Conservation (phyloP, 225 moss, liverwort and hornwort genomes). For the Lunularia cruciata region DNA sequence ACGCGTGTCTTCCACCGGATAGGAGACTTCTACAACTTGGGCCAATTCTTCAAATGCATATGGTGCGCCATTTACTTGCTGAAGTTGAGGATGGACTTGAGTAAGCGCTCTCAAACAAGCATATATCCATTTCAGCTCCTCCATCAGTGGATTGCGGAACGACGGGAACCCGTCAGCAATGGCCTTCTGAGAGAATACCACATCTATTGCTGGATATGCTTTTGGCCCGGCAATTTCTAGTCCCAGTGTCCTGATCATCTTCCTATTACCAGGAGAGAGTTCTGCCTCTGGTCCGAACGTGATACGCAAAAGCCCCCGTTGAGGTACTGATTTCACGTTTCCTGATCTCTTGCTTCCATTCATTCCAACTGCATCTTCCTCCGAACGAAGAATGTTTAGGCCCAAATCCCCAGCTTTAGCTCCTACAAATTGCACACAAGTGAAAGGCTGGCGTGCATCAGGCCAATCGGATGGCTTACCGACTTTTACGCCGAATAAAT, state of each 20-base stretch:
- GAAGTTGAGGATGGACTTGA: constrained; percentile 54
- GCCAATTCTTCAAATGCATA: constrained; percentile 46
- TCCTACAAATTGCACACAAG: constrained; percentile 50
- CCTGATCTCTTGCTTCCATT: constrained; percentile 42
- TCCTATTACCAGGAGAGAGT: constrained; percentile 53
- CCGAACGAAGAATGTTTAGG: constrained; percentile 46
- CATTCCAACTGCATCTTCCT: constrained; percentile 42
- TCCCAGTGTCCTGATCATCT: constrained; percentile 54
- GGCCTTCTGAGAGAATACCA: constrained; percentile 47
- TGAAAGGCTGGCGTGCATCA: constrained; percentile 51
- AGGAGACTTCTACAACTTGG: constrained; percentile 50
- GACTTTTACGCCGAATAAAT: constrained; percentile 53
- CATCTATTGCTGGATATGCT: constrained; percentile 51
- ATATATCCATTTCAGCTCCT: constrained; percentile 59
- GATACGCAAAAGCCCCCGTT: constrained; percentile 49
- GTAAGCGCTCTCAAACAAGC: constrained; percentile 53
- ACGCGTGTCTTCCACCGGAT: constrained; percentile 46
- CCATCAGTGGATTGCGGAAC: constrained; percentile 46
- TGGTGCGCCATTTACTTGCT: constrained; percentile 29
- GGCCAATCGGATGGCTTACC: constrained; percentile 58
- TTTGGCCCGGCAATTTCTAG: constrained; percentile 52
- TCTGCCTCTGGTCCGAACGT: constrained; percentile 54
- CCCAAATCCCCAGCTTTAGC: constrained; percentile 44
- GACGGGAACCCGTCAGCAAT: constrained; percentile 50
- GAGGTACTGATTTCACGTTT: constrained; percentile 47